phyloP scores from a whole-genome alignment of 139 green algal genomes.

The Nannochloris sp. region DNA sequence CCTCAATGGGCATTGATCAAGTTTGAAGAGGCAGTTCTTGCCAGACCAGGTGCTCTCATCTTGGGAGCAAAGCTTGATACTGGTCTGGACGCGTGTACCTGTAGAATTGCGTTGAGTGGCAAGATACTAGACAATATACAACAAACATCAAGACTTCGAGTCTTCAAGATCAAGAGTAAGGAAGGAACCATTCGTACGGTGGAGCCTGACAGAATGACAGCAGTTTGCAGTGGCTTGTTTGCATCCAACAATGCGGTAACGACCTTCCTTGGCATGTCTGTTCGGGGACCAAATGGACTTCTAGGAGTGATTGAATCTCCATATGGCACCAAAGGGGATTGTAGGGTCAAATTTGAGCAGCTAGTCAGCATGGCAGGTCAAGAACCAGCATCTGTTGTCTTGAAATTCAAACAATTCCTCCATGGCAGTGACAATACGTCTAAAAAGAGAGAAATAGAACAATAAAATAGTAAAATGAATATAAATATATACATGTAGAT shows the following conservation, averaged over 20 bases:
- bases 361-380: too few relatives aligned
- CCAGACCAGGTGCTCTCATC: conserved; percentile 56
- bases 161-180: conserved; percentile 77
- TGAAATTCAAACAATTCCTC: too few relatives aligned
- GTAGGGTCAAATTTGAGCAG: not conserved
- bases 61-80: conserved; percentile 83
- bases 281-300: conserved; percentile 22
- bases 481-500: too few relatives aligned
- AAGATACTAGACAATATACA: conserved; percentile 32
- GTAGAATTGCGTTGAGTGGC: conserved; percentile 84
- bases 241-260: conserved; percentile 88
- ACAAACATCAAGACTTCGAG: conserved; percentile 37
- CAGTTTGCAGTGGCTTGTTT: conserved; percentile 80
- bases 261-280: conserved; percentile 62
- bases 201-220: conserved; percentile 46
- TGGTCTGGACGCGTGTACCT: conserved; percentile 53
- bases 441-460: too few relatives aligned
- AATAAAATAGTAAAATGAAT: too few relatives aligned
- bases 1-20: conserved; percentile 70
- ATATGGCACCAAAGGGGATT: conserved; percentile 76
- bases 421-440: too few relatives aligned
- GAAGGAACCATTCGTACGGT: conserved; percentile 67
- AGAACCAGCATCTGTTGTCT: too few relatives aligned
- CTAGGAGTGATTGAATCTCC: conserved; percentile 43
- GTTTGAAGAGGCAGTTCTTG: conserved; percentile 76